Conservation (phyloP, 305 asterid genomes). For the Solanum hybrid region DNA sequence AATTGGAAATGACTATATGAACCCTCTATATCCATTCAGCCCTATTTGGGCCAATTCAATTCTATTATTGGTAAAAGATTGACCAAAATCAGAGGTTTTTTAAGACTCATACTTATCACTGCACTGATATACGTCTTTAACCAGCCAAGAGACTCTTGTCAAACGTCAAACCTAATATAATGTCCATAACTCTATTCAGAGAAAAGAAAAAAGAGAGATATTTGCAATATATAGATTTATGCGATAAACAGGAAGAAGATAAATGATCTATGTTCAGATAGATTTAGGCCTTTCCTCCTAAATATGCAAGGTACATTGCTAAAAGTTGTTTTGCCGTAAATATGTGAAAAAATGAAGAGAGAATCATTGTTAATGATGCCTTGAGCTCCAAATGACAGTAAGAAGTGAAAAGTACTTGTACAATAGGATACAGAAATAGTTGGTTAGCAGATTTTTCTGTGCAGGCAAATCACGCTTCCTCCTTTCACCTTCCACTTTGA, state of each 20-base stretch:
- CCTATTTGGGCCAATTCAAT: not conserved
- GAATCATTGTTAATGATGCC: not conserved
- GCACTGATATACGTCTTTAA: not conserved
- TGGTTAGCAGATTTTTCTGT: conserved; percentile 77
- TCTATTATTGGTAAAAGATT: not conserved
- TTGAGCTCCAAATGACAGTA: conserved; percentile 4
- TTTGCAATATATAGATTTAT: not conserved
- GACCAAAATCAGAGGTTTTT: not conserved
- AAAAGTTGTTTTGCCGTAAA: not conserved
- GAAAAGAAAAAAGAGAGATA: not conserved
- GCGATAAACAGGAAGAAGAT: not conserved
- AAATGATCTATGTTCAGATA: not conserved
- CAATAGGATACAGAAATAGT: conserved; percentile 84
- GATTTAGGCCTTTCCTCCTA: not conserved
- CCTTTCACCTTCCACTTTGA: conserved; percentile 53
- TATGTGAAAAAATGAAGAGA: not conserved
- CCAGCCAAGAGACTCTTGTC: not conserved
- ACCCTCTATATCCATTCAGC: not conserved
- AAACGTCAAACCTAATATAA: not conserved
- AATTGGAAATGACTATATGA: not conserved
- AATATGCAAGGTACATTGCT: not conserved
- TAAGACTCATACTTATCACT: not conserved
- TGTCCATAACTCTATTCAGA: not conserved
- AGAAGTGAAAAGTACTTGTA: not conserved
- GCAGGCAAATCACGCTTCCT: conserved; percentile 75